phyloP scores from a whole-genome alignment of 1,284 basidiomycete species.

The Cryptococcus floricola region DNA sequence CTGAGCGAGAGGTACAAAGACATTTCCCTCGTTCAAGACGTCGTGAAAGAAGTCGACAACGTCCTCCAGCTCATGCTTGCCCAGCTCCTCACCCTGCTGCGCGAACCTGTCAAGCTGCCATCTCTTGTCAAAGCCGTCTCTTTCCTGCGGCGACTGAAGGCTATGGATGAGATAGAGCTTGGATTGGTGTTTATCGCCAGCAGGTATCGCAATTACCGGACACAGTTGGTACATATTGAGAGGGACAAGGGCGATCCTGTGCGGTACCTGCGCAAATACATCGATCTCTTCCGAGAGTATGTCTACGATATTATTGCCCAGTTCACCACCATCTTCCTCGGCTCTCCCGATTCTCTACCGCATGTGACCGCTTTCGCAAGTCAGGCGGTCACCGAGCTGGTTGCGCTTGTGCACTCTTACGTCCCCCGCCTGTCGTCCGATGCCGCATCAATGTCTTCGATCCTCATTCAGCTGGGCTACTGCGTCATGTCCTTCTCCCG shows the following conservation, averaged over 20 bases:
- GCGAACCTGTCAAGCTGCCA: conserved; percentile 82
- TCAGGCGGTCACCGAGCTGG: conserved; percentile 57
- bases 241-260: conserved; percentile 61
- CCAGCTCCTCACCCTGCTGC: conserved; percentile 71
- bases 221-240: conserved; percentile 48
- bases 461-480: conserved; percentile 87
- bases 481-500: conserved; percentile 85
- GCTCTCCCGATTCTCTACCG: conserved; percentile 5
- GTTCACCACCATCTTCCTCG: conserved; percentile 75
- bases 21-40: conserved; percentile 54
- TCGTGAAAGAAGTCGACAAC: conserved; percentile 69
- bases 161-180: conserved; percentile 61
- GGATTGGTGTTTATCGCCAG: conserved; percentile 66
- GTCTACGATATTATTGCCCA: conserved; percentile 88
- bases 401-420: conserved; percentile 48
- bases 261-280: conserved; percentile 75
- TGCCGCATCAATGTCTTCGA: conserved; percentile 67
- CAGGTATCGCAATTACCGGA: conserved; percentile 56
- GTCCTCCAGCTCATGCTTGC: conserved; percentile 54
- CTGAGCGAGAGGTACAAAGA: conserved; percentile 52
- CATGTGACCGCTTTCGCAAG: conserved; percentile 56
- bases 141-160: conserved; percentile 74
- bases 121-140: conserved; percentile 80
- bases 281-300: conserved; percentile 87
- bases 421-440: conserved; percentile 55